These are phyloP conservation scores for Solanum corneliomulleri DNA, from an alignment of 257 asterid genomes.

Conservation along the genomic window DNA sequence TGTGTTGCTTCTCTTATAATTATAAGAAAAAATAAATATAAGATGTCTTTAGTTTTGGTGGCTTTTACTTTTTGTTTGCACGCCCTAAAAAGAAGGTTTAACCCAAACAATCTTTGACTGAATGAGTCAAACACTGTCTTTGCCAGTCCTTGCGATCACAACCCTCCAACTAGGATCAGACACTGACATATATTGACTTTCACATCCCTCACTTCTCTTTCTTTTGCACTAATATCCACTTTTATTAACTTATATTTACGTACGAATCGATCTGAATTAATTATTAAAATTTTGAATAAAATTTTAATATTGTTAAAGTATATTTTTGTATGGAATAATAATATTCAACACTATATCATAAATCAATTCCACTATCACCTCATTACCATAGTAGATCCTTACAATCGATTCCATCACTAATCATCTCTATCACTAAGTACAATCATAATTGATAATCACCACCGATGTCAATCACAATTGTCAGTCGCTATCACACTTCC, in stretches of 20 bases:
- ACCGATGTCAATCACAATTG: no score
- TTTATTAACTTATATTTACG: background rate
- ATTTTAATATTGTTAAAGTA: no score
- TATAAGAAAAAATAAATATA: background rate
- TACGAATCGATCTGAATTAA: no score
- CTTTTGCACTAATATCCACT: background rate
- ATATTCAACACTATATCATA: no score
- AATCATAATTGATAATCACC: background rate
- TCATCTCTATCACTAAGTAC: no score
- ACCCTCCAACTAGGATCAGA: background rate
- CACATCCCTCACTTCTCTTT: constrained; percentile 15
- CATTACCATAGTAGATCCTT: no score
- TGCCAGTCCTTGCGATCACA: background rate
- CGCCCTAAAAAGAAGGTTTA: constrained; percentile 39
- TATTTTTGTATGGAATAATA: no score
- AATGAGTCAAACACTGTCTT: constrained; percentile 47
- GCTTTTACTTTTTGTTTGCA: constrained; percentile 34
- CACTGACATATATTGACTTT: constrained; percentile 44
- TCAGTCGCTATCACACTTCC: background rate
- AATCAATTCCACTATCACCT: no score
- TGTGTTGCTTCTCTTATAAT: constrained; percentile 12
- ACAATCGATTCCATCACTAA: background rate
- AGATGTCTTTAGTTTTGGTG: constrained; percentile 27
- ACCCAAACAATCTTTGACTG: constrained; percentile 41
- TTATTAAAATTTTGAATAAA: no score